Percentiles rank a stretch among this genome's conserved stretches.
Evolutionary conservation across 257 asterid genomes (phyloP).

Genomic region (Leptodermis oblonga): DNA sequence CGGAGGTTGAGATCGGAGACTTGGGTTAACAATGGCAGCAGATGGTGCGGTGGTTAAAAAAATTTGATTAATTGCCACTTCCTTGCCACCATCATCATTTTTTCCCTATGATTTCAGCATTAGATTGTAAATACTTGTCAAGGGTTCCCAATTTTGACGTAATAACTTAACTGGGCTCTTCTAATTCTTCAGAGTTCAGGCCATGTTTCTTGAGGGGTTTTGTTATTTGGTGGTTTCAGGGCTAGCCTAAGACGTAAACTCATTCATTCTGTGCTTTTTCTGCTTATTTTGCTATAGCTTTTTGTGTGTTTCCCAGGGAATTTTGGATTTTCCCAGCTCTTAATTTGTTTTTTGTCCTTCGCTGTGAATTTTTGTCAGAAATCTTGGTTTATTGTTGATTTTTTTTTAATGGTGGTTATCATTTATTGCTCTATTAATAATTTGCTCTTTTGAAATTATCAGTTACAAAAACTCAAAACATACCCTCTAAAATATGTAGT

Average conservation of each 20-base stretch:
- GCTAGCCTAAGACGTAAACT: slow-evolving; percentile 6
- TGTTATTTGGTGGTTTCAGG: background rate
- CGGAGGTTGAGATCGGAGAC: background rate
- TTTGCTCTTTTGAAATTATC: too few species aligned
- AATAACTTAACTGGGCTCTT: background rate
- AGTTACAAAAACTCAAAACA: too few species aligned
- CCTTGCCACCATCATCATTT: background rate
- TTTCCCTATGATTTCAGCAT: background rate
- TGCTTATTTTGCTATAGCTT: background rate
- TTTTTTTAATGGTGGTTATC: too few species aligned
- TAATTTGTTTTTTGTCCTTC: background rate
- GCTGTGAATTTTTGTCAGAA: background rate
- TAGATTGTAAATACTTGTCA: background rate
- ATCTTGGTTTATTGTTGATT: background rate
- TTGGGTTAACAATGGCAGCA: too few species aligned
- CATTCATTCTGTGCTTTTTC: background rate
- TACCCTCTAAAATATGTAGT: too few species aligned
- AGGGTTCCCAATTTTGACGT: background rate
- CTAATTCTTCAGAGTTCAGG: background rate
- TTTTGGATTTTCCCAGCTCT: background rate
- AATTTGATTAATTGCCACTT: background rate
- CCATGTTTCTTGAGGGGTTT: background rate
- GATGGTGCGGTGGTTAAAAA: background rate
- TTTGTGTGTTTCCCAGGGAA: background rate
- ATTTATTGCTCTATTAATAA: too few species aligned